phyloP scores from a whole-genome alignment of 441 rosid genomes.

The Sinapis alba region DNA sequence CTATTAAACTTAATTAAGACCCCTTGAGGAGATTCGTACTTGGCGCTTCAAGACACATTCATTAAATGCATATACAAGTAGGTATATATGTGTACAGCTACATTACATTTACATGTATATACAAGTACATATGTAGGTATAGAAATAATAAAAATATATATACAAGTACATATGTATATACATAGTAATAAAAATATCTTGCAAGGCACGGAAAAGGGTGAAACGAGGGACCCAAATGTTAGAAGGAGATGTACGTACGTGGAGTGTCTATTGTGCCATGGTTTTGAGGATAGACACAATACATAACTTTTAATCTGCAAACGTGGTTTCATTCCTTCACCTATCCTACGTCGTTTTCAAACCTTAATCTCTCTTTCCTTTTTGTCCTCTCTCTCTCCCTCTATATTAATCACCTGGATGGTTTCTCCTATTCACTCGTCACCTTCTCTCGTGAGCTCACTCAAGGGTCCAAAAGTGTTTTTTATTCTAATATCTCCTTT shows the following conservation, averaged over 20 bases:
- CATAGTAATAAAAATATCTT: constrained; percentile 30
- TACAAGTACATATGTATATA: constrained; percentile 26
- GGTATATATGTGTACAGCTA: constrained; percentile 5
- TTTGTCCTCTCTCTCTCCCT: constrained; percentile 27
- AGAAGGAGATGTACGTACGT: constrained; percentile 38
- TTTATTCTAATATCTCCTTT: background rate
- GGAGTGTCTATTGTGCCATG: constrained; percentile 17
- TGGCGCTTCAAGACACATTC: background rate
- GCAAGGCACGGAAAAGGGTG: constrained; percentile 16
- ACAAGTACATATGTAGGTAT: constrained; percentile 32
- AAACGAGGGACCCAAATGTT: constrained; percentile 30
- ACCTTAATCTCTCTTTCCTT: constrained; percentile 25
- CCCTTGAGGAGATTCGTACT: background rate
- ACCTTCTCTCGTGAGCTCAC: constrained; percentile 17
- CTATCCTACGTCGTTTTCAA: constrained; percentile 27
- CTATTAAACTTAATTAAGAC: background rate
- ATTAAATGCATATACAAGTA: constrained; percentile 33
- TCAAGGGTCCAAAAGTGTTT: constrained; percentile 28
- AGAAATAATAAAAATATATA: too few relatives aligned
- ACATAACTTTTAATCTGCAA: constrained; percentile 26
- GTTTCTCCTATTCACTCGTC: constrained; percentile 24
- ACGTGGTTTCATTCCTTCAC: constrained; percentile 40
- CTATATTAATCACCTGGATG: constrained; percentile 31
- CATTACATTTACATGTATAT: background rate
- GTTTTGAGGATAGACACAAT: constrained; percentile 27